Percentiles rank a stretch among this genome's conserved stretches.
Conservation (phyloP, 768 basidiomycete genomes). For the Collybiopsis confluens region DNA sequence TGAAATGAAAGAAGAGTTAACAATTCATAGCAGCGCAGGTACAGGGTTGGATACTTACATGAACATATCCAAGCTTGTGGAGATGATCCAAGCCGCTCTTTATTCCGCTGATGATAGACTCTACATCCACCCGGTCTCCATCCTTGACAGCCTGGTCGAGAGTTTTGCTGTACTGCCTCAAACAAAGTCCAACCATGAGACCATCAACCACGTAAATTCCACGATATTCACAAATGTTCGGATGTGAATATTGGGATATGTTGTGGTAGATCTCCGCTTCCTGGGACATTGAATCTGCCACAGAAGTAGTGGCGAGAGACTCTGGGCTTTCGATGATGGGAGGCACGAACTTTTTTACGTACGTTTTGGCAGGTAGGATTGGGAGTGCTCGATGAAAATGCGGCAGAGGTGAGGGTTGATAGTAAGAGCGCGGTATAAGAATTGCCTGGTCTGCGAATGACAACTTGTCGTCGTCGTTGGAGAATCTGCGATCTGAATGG, state of each 20-base stretch:
- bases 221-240: not conserved
- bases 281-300: not conserved
- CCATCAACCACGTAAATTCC: not conserved
- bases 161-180: not conserved
- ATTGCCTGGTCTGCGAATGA: not conserved
- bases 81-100: not conserved
- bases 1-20: not conserved
- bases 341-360: not conserved
- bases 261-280: not conserved
- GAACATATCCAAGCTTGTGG: slow-evolving; percentile 4
- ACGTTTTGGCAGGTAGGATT: not conserved
- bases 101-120: not conserved
- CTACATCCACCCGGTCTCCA: not conserved
- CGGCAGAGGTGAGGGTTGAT: not conserved
- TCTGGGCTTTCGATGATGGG: not conserved
- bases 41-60: not conserved
- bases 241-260: not conserved
- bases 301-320: not conserved
- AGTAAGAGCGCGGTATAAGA: not conserved
- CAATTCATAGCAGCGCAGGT: not conserved
- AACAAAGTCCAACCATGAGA: not conserved
- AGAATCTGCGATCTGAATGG: not conserved
- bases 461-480: not conserved
- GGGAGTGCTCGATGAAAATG: not conserved
- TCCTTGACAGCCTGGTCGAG: not conserved